Evolutionary conservation across 2,329 filamentous ascomycete genomes (phyloP), one percentile per base, ranked within the genome.

Genomic region (Coniella lustricola): DNA sequence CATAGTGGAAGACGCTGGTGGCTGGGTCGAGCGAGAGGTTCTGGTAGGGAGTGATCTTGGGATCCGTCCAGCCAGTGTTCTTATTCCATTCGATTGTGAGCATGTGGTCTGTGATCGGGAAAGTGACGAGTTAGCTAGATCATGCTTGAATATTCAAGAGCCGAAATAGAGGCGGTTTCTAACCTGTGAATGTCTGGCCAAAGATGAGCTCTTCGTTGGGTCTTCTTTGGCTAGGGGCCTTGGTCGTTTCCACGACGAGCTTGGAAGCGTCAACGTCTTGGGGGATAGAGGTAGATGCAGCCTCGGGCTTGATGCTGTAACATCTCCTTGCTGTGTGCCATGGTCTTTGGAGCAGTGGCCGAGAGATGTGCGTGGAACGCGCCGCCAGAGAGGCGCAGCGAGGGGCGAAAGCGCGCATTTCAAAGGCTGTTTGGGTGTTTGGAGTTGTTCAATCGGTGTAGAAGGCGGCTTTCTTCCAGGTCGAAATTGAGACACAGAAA

Each of bases 1-100:
- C 93, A 70, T 98, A 98, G 78, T 98, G 93, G 72, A 98, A 91
- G 54, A 97, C 93, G 71, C 90, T 97, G 31, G 89, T 93, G 37
- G 93, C 89, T 21, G 93, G 93, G 67, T 97, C 93, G 60, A 98
- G 85, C 39, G 87, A 91, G 59, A 98, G 87, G 71, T 96, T 96
- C 70, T 96, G 90, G 75, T 97, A 97, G 17, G 93, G 93, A 16
- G 80, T 83, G 64, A 98, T 97, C 56, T 81, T 77, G 50, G 91
- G 88, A 13, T 82, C 70, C 36, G 85, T 71, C 93, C 93, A 96
- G 66, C 90, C 93, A 56, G 87, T 75, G 42, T 79, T 73, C 52
- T 89, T 81, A 48, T 86, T 91, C 93, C 93, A 98, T 74, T 96
- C 90, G 58, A 95, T 78, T 51, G 85, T 84, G 62, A 97, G 83